Conservation (phyloP, 2,329 filamentous ascomycete species). For the Cladorrhinum sp. region DNA sequence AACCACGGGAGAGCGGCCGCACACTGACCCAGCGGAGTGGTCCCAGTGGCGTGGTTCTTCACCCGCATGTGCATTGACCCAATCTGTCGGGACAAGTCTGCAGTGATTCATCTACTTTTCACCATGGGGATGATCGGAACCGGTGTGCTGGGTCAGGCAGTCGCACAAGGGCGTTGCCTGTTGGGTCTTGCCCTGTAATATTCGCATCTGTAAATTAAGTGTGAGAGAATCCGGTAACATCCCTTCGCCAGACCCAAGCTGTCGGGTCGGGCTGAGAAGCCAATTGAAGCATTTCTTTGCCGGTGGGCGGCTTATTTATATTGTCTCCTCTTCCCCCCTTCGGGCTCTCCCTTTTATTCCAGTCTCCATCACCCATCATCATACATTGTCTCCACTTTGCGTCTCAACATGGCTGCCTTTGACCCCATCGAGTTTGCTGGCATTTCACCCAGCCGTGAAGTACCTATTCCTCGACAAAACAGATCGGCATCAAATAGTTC, state of each 20-base stretch:
- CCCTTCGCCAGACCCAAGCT: background rate
- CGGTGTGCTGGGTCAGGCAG: background rate
- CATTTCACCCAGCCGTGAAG: conserved; percentile 6
- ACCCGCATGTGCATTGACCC: background rate
- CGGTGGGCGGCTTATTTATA: background rate
- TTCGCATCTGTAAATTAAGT: too few species aligned
- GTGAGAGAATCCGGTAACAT: too few species aligned
- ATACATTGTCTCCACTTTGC: background rate
- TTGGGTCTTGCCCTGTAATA: too few species aligned
- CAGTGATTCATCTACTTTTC: background rate
- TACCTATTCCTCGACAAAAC: background rate
- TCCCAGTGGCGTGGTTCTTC: background rate
- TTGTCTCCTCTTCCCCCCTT: background rate
- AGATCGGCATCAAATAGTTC: background rate
- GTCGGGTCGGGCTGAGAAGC: background rate
- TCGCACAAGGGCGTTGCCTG: background rate
- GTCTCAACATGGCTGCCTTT: conserved; percentile 8
- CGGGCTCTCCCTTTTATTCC: background rate
- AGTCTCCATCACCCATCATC: background rate
- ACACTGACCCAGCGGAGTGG: background rate
- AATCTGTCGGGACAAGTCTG: background rate
- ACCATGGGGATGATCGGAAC: background rate
- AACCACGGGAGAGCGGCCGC: background rate
- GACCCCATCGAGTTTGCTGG: conserved; percentile 13
- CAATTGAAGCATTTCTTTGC: background rate